These are phyloP conservation scores for Russula ochroleuca DNA, from an alignment of 768 basidiomycete species.

Conservation along the genomic window DNA sequence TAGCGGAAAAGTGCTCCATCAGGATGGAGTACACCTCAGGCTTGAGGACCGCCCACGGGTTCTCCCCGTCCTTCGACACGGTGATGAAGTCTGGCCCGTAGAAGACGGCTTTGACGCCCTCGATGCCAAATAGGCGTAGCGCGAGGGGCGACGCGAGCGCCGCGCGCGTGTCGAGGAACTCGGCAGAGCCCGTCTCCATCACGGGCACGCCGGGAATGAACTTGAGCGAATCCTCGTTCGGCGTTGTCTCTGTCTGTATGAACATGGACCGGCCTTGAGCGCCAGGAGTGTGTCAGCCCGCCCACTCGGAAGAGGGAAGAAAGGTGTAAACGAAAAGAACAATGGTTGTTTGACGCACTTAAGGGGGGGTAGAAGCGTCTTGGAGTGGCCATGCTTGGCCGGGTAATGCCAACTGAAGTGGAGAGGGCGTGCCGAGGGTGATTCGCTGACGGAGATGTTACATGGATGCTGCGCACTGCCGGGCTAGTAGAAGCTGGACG, in stretches of 20 bases:
- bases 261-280: constrained; percentile 77
- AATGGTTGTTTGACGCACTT: constrained; percentile 34
- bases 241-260: constrained; percentile 96
- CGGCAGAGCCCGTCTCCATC: constrained; percentile 84
- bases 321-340: background rate
- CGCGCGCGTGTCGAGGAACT: constrained; percentile 86
- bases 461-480: constrained; percentile 10
- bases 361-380: constrained; percentile 30
- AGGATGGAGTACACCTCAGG: constrained; percentile 94
- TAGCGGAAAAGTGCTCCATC: constrained; percentile 94
- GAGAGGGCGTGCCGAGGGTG: constrained; percentile 17
- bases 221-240: constrained; percentile 95
- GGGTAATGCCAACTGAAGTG: constrained; percentile 8
- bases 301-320: background rate
- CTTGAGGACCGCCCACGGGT: constrained; percentile 85
- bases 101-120: constrained; percentile 85
- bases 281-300: background rate
- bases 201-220: constrained; percentile 93
- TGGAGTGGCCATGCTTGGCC: constrained; percentile 7
- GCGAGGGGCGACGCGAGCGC: constrained; percentile 93
- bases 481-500: background rate
- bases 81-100: constrained; percentile 99
- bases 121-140: constrained; percentile 88
- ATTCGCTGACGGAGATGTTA: constrained; percentile 2
- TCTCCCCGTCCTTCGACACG: constrained; percentile 84